Evolutionary conservation across 2,329 filamentous ascomycete genomes (phyloP), one percentile per base, ranked within the genome.

Genomic region (Teratosphaeria gauchensis): DNA sequence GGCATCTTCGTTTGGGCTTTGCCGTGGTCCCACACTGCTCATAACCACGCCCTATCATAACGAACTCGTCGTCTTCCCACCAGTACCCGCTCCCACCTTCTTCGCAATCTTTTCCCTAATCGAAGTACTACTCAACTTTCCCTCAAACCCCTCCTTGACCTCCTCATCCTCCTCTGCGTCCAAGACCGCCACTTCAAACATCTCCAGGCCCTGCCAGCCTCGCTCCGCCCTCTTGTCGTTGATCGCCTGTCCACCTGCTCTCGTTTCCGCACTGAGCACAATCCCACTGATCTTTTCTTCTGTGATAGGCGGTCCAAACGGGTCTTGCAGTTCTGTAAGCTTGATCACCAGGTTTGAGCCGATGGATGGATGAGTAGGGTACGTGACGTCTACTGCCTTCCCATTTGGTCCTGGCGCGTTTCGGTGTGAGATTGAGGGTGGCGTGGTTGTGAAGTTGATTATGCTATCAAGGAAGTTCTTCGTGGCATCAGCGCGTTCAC

Each of bases 111-210:
- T 72, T 58, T 69, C 68, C 28, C 71, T 62, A 46, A 96, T 95
- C 59, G 88, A 88, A 0, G 92, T 95, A 74, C 92, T 96, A 77
- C 91, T 95, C 65, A 96, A 89, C 76, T 96, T 97, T 61, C 83
- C 82, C 30, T 86, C 83, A 73, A 95, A 96, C 63, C 82, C 80
- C 58, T 85, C 82, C 54, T 66, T 68, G 12, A 75, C 72, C 51
- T 74, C 72, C 30, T 59, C 57, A 8, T 59, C 60, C 9, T 58
- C 56, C n/a, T 77, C 76, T 2, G 85, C 82, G 72, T 92, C 88
- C 16, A 99, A 80, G 14, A 97, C 90, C 67, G 94, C 89, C 31
- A 97, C 90, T 71, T 95, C 92, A 67, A 90, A 96, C 0, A 95
- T 82, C 30, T 90, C 85, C 46, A 99, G 77, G 28, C 78, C 73